phyloP scores from a whole-genome alignment of 2,329 filamentous ascomycete genomes.

The Aspergillus pseudoviridinutans region DNA sequence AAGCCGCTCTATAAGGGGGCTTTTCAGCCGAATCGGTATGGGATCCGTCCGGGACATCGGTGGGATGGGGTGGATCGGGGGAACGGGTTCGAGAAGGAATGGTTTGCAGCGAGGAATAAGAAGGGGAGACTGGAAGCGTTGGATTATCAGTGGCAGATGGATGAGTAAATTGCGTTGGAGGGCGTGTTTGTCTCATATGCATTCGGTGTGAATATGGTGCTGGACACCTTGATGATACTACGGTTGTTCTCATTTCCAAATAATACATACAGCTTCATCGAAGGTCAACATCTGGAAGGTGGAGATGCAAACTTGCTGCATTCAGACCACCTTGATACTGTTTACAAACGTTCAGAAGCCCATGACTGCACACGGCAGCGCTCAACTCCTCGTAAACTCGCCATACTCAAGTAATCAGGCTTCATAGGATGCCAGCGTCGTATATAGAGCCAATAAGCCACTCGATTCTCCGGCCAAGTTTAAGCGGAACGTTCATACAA shows the following conservation, averaged over 20 bases:
- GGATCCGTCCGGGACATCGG: constrained; percentile 83
- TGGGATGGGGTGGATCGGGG: constrained; percentile 97
- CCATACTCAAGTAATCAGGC: no score
- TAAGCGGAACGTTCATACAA: neutral
- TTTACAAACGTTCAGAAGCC: neutral
- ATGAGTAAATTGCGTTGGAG: constrained; percentile 54
- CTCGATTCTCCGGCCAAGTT: no score
- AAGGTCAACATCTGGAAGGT: neutral
- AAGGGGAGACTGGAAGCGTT: constrained; percentile 71
- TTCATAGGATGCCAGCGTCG: no score
- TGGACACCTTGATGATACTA: neutral
- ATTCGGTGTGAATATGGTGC: neutral
- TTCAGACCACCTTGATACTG: neutral
- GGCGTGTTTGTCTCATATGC: neutral
- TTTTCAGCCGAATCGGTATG: constrained; percentile 86
- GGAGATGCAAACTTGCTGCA: neutral
- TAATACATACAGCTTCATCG: neutral
- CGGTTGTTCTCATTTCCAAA: neutral
- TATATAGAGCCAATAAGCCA: no score
- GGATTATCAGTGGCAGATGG: constrained; percentile 95
- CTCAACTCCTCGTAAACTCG: no score
- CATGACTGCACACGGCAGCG: neutral
- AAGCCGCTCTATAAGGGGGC: constrained; percentile 73
- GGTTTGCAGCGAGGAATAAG: constrained; percentile 83
- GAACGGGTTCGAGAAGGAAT: constrained; percentile 89